phyloP scores from a whole-genome alignment of 345 rosid genomes.

The Fremontodendron californicum region DNA sequence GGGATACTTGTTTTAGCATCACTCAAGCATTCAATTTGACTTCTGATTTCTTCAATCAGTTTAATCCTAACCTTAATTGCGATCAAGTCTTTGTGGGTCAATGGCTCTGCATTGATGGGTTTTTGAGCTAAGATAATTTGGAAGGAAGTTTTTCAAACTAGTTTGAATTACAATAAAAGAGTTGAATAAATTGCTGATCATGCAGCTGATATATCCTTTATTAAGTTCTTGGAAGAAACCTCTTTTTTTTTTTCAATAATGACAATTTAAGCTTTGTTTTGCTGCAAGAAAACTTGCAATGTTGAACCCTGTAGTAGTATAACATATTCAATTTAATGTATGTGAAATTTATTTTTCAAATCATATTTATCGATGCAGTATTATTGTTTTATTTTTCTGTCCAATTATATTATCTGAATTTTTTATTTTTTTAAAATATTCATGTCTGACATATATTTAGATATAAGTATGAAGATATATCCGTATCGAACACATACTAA shows the following conservation, averaged over 20 bases:
- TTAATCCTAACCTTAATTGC: constrained; percentile 20
- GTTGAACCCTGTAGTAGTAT: not conserved
- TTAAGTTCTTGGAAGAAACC: too few relatives aligned
- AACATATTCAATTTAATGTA: too few relatives aligned
- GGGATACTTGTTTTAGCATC: not conserved
- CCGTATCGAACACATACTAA: too few relatives aligned
- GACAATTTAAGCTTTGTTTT: not conserved
- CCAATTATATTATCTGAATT: too few relatives aligned
- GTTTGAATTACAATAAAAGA: not conserved
- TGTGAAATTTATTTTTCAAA: too few relatives aligned
- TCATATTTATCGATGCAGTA: too few relatives aligned
- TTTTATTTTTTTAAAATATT: too few relatives aligned
- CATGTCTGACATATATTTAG: too few relatives aligned
- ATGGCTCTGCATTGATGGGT: constrained; percentile 19
- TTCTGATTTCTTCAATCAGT: not conserved
- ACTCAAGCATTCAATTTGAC: not conserved
- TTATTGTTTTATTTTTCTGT: too few relatives aligned
- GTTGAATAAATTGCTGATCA: not conserved
- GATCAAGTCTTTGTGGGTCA: constrained; percentile 16
- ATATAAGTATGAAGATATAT: too few relatives aligned
- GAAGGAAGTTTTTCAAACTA: too few relatives aligned
- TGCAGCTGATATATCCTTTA: not conserved
- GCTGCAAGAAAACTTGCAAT: not conserved
- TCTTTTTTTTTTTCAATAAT: not conserved
- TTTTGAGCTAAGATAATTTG: not conserved